Conservation (phyloP, 352 stramenopile species). For the Phytophthora sansomeana region DNA sequence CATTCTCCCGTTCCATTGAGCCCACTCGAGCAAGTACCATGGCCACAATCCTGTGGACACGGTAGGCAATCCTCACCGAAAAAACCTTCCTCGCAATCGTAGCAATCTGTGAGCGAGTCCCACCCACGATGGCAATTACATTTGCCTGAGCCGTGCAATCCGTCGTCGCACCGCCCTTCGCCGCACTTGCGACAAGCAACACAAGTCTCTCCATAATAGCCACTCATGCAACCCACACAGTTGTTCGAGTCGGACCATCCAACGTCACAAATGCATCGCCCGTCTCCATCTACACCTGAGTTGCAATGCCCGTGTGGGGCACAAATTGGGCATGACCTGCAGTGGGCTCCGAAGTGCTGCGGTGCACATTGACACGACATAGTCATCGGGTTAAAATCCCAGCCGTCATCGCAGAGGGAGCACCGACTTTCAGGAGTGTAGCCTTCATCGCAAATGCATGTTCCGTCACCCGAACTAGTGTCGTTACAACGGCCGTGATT, state of each 20-base stretch:
- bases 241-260: conserved; percentile 91
- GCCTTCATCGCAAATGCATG: conserved; percentile 86
- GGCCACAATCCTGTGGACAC: conserved; percentile 77
- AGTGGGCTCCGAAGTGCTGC: conserved; percentile 82
- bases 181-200: conserved; percentile 79
- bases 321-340: conserved; percentile 85
- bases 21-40: conserved; percentile 81
- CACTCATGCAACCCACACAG: conserved; percentile 87
- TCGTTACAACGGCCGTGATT: conserved; percentile 86
- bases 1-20: conserved; percentile 83
- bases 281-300: conserved; percentile 81
- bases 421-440: conserved; percentile 82
- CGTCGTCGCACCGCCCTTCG: conserved; percentile 83
- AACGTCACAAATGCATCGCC: conserved; percentile 84
- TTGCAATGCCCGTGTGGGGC: conserved; percentile 87
- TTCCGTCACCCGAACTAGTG: conserved; percentile 64
- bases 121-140: conserved; percentile 88
- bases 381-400: conserved; percentile 89
- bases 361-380: conserved; percentile 89
- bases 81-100: conserved; percentile 85
- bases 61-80: conserved; percentile 75
- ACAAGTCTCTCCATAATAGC: conserved; percentile 83
- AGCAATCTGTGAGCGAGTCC: conserved; percentile 79
- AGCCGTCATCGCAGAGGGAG: conserved; percentile 82
- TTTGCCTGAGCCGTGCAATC: conserved; percentile 71